Conservation (phyloP, 202 grass and related monocot genomes). For the Hordeum pubiflorum region DNA sequence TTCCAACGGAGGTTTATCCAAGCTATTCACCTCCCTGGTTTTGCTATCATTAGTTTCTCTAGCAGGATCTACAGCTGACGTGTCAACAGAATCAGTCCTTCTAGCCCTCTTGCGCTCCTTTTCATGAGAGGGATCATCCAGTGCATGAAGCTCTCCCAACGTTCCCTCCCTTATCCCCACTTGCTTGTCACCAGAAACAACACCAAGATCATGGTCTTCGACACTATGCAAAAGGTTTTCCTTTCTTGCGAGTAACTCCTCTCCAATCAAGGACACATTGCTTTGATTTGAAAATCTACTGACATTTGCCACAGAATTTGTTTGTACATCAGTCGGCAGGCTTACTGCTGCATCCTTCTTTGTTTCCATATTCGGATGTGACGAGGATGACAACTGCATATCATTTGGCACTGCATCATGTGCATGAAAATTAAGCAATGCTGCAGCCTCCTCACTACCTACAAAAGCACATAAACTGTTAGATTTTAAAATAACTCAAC, state of each 20-base stretch:
- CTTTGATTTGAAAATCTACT: conserved; percentile 7
- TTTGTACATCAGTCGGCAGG: background rate
- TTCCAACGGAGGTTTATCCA: background rate
- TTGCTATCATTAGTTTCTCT: conserved; percentile 16
- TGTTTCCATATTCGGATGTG: conserved; percentile 23
- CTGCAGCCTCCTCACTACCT: conserved; percentile 7
- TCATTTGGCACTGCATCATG: conserved; percentile 22
- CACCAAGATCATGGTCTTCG: background rate
- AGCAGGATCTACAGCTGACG: conserved; percentile 1
- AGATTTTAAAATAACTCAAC: background rate
- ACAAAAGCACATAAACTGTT: background rate
- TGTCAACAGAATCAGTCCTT: conserved; percentile 7
- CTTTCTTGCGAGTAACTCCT: background rate
- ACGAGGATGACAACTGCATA: conserved; percentile 11
- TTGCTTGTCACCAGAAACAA: conserved; percentile 23
- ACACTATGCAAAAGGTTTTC: conserved; percentile 15
- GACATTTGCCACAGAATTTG: conserved; percentile 10
- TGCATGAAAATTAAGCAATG: background rate
- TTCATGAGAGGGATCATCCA: conserved; percentile 12
- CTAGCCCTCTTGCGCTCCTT: conserved; percentile 24
- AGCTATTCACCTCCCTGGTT: background rate
- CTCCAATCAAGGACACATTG: conserved; percentile 1
- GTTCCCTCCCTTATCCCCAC: background rate
- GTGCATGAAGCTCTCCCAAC: conserved; percentile 1
- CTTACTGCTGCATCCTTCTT: background rate